Evolutionary conservation across 2,329 filamentous ascomycete genomes (phyloP), one percentile per base, ranked within the genome.

Genomic region (Colletotrichum somersetense): DNA sequence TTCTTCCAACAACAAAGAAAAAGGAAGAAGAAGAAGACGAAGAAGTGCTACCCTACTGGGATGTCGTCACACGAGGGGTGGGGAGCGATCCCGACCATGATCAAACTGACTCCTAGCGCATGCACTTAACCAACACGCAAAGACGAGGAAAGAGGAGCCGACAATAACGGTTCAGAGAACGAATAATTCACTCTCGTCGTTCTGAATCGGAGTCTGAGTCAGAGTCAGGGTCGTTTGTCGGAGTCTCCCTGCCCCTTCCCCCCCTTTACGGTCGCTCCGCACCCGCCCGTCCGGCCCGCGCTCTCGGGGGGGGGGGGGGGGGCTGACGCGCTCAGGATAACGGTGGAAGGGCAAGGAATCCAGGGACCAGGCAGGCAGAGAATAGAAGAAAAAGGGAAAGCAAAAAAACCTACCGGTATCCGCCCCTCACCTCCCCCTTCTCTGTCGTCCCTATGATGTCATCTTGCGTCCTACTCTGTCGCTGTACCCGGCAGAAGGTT

Each of bases 391-490:
- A 16, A 6, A 44, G 42, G 5, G 2, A 18, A 18, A 44, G 5
- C 1, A 44, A 35, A 35, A 35, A 10, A 35, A 8, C 2, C 35
- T 35, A 10, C 35, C 35, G 8, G 35, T 10, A 8, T 10, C 35
- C 35, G 10, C 8, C 7, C 35, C 35, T 10, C 7, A 8, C 35
- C 40, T 35, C 16, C 62, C 62, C 20, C 18, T 14, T 2, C 42
- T 44, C 64, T 59, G 58, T 56, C 46, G 53, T 69, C 64, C 59
- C 62, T 72, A 59, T 72, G 69, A 72, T 72, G 69, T 72, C 69
- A 72, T 69, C 48, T 20, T 61, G 69, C 69, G 50, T 59, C 69
- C 50, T 44, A 35, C 35, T 63, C 35, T 23, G 30, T 38, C 4
- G n/a, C 59, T 50, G 20, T 50, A 2, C 48, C 61, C 61, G 38